phyloP scores from a whole-genome alignment of 768 basidiomycete species.

The Trametes cubensis region DNA sequence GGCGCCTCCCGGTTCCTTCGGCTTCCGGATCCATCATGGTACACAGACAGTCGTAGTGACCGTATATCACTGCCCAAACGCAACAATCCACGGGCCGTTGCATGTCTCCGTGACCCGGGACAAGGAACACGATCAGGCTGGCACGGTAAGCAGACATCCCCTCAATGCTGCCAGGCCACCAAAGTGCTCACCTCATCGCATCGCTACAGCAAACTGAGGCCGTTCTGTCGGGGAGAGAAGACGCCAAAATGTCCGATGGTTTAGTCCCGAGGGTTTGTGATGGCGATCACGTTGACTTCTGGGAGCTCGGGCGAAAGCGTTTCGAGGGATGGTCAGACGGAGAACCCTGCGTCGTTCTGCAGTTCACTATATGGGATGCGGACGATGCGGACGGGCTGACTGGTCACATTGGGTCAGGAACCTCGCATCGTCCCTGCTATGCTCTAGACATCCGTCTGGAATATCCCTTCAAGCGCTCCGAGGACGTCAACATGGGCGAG shows the following conservation, averaged over 20 bases:
- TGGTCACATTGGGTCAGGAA: too few relatives aligned
- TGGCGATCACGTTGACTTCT: background rate
- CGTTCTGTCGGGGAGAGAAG: too few relatives aligned
- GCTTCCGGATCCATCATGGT: background rate
- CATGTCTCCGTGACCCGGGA: too few relatives aligned
- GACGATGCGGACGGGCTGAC: background rate
- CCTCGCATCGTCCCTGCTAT: background rate
- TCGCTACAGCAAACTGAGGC: too few relatives aligned
- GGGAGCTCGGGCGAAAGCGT: background rate
- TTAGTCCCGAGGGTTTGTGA: background rate
- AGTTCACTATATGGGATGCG: background rate
- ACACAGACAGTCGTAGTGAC: background rate
- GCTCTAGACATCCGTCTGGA: background rate
- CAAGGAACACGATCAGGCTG: too few relatives aligned
- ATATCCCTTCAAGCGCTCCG: too few relatives aligned
- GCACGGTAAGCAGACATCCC: too few relatives aligned
- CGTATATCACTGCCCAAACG: background rate
- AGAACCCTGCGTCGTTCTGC: background rate
- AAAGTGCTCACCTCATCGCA: too few relatives aligned
- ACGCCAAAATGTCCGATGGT: background rate
- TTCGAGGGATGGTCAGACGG: background rate
- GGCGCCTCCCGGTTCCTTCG: background rate
- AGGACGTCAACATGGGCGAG: too few relatives aligned
- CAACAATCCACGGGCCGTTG: too few relatives aligned
- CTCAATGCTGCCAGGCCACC: too few relatives aligned